Base-by-base conservation (phyloP, 176 grass and related monocot genomes). In the Pontederia paniculata region DNA sequence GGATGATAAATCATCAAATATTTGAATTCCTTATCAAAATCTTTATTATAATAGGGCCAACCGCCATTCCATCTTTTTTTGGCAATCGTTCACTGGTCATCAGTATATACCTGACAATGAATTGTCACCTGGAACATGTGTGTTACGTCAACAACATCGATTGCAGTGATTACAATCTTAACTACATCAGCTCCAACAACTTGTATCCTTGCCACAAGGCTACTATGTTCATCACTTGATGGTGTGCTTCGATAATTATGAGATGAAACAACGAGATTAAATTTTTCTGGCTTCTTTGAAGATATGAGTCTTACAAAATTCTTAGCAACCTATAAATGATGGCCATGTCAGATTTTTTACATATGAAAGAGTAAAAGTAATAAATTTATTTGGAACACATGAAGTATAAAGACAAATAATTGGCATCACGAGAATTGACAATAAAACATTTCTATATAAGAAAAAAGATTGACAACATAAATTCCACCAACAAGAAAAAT, bases 251-350 rank as follows among this genome's bases (percentile, higher is more conserved):
- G 76, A 44, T n/a, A n/a, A n/a, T n/a, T n/a, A n/a, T n/a, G n/a
- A n/a, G n/a, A n/a, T n/a, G n/a, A n/a, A n/a, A n/a, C 48, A 97
- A 69, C 90, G 90, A 75, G 90, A 86, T 91, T 91, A 66, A 88
- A 83, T 3, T 68, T 97, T 52, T 91, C 80, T 62, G 93, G 80
- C 58, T 90, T 97, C 82, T 70, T 84, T 61, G 68, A 86, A 44
- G 79, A 84, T 53, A 97, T 69, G 54, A 82, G 61, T 71, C 75
- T 87, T 22, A 91, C 48, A 58, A 97, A 97, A 45, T 76, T 81
- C 23, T 84, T 80, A 13, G 83, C 86, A 62, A 79, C 93, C 93
- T 97, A 74, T 68, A 76, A 66, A 9, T 15, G 13, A 28, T 47
- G n/a, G n/a, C n/a, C n/a, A 44, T 48, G 19, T 23, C 60, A 21